phyloP scores from a whole-genome alignment of 495 filamentous ascomycete species.

The Xylaria curta region DNA sequence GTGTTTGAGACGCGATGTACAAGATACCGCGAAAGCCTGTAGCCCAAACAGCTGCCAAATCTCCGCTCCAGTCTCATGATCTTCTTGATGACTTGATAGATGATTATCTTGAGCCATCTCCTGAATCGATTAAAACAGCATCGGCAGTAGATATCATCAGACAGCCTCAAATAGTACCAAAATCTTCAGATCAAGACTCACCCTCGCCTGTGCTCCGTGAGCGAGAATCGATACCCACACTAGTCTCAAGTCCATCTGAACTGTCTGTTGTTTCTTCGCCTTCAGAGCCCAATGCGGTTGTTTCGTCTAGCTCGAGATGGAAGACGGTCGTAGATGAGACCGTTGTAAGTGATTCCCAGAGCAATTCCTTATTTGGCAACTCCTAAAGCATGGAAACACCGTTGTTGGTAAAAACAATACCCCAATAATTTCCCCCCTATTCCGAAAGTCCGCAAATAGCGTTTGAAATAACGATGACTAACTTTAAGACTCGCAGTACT shows the following conservation, averaged over 20 bases:
- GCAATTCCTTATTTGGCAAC: background rate
- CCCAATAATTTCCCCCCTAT: background rate
- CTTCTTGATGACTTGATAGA: slow-evolving; percentile 35
- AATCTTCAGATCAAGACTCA: background rate
- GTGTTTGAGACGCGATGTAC: slow-evolving; percentile 6
- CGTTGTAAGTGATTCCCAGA: slow-evolving; percentile 29
- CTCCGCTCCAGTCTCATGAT: slow-evolving; percentile 16
- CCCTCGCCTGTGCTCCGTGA: background rate
- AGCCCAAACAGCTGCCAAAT: background rate
- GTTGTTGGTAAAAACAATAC: too few species aligned
- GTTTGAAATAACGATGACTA: background rate
- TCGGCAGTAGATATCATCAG: slow-evolving; percentile 14
- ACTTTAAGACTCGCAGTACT: slow-evolving; percentile 45
- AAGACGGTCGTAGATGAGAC: slow-evolving; percentile 60
- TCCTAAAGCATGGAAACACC: background rate
- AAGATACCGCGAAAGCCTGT: slow-evolving; percentile 6
- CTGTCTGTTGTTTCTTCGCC: slow-evolving; percentile 26
- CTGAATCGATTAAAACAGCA: slow-evolving; percentile 12
- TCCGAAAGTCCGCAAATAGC: background rate
- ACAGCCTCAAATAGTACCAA: slow-evolving; percentile 5
- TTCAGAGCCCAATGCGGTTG: background rate
- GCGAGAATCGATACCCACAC: slow-evolving; percentile 8
- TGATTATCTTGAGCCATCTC: slow-evolving; percentile 35
- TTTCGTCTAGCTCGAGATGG: slow-evolving; percentile 40
- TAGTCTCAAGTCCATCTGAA: slow-evolving; percentile 32